Evolutionary conservation across 2,329 filamentous ascomycete species (phyloP), one percentile per base, ranked within the genome.

Genomic region (Arthrobotrys conoides): DNA sequence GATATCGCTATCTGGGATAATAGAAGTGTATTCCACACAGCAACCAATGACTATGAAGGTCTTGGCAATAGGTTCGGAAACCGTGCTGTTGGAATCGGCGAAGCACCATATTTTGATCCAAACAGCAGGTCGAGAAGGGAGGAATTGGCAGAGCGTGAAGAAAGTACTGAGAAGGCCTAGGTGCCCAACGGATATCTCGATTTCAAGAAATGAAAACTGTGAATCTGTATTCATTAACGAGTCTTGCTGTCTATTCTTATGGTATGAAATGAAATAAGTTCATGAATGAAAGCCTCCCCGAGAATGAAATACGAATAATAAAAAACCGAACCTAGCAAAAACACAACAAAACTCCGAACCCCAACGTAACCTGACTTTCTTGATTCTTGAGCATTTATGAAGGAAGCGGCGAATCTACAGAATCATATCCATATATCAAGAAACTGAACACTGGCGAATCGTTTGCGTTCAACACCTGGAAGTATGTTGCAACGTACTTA

Each of bases 1-100:
- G 87, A 89, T 80, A 82, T 87, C 3, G 88, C 89, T 0, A 90
- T 92, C 80, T 92, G 90, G 90, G 90, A 92, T 82, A 92, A 92
- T 77, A 84, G 89, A 5, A 87, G 87, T 67, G 87, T 85, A 0
- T 90, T 88, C 83, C 89, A 90, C 80, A 87, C 87, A 44, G 89
- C 89, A 0, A 91, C 89, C 0, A 90, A 88, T 79, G 90, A 92
- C 80, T 91, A 91, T 53, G 86, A 86, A 14, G 85, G 85, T 12
- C 85, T 87, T 30, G 88, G 88, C 0, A 85, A 87, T 27, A 84
- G 89, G 59, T 85, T 86, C 63, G 86, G 88, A 27, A 86, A 89
- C 82, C 82, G 89, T 20, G 85, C 87, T 0, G 88, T 90, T 6
- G 87, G 86, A 6, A 85, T 89, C 5, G 89, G 87, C 12, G 89